phyloP scores from a whole-genome alignment of 176 grass and related monocot genomes.

The Eragrostis curvula region DNA sequence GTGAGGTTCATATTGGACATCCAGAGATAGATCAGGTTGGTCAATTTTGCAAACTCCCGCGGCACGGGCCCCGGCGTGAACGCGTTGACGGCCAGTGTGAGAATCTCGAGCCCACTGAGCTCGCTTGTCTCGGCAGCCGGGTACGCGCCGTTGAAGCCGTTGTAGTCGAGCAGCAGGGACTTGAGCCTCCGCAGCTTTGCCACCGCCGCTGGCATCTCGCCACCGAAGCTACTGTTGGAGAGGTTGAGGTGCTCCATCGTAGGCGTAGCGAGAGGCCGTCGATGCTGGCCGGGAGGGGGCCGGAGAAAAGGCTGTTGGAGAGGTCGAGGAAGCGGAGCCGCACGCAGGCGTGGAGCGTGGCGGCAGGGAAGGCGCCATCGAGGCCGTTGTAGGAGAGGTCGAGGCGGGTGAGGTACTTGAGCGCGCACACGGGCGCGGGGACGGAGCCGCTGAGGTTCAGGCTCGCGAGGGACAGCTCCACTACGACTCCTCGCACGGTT shows the following conservation, averaged over 20 bases:
- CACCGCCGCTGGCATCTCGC: constrained; percentile 47
- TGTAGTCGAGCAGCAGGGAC: constrained; percentile 41
- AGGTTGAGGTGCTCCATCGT: constrained; percentile 54
- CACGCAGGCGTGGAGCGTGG: not conserved
- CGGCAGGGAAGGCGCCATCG: not conserved
- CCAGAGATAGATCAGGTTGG: constrained; percentile 49
- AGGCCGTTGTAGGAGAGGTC: not conserved
- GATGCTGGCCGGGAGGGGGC: not conserved
- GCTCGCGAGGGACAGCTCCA: not conserved
- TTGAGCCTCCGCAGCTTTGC: constrained; percentile 27
- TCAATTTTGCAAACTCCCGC: constrained; percentile 33
- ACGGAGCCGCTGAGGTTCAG: not conserved
- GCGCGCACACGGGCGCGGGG: not conserved
- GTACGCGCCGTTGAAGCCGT: constrained; percentile 63
- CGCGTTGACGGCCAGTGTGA: constrained; percentile 43
- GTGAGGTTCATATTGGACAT: constrained; percentile 34
- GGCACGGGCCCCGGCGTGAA: constrained; percentile 50
- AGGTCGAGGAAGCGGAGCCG: not conserved
- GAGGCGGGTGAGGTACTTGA: not conserved
- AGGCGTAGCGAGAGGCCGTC: constrained; percentile 9
- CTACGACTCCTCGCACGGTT: not conserved
- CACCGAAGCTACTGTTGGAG: constrained; percentile 52
- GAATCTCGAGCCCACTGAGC: constrained; percentile 21
- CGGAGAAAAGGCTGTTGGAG: not conserved
- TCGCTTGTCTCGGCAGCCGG: constrained; percentile 46